A percentile compares a stretch with the other conserved stretches of the same genome.
phyloP scores from a whole-genome alignment of 352 stramenopile species.

The Stramenopiles sp. region DNA sequence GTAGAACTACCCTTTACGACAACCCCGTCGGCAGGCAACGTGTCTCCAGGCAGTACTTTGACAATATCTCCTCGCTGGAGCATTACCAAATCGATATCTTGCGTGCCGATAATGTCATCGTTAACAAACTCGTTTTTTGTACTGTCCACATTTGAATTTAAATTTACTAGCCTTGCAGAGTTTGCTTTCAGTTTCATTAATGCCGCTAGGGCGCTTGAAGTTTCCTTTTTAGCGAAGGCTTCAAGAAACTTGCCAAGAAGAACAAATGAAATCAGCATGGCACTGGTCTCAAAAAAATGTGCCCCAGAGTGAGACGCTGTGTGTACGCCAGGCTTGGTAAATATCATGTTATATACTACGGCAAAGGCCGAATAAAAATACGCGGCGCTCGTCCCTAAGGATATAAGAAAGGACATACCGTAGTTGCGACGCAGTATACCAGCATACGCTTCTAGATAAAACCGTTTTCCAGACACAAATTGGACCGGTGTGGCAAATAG shows the following conservation, averaged over 20 bases:
- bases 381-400: slow-evolving; percentile 78
- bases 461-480: slow-evolving; percentile 71
- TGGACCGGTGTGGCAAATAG: slow-evolving; percentile 77
- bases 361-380: slow-evolving; percentile 84
- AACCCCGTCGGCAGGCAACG: slow-evolving; percentile 73
- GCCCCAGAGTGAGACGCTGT: neutral
- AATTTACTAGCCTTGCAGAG: slow-evolving; percentile 32
- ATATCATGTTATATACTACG: slow-evolving; percentile 32
- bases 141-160: neutral
- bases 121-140: slow-evolving; percentile 62
- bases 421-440: slow-evolving; percentile 59
- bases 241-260: slow-evolving; percentile 93
- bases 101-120: slow-evolving; percentile 29
- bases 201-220: slow-evolving; percentile 75
- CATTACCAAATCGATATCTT: slow-evolving; percentile 59
- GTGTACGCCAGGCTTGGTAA: neutral
- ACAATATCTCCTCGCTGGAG: slow-evolving; percentile 74
- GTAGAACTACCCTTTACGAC: slow-evolving; percentile 52
- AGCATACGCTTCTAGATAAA: slow-evolving; percentile 80
- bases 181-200: slow-evolving; percentile 86
- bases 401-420: slow-evolving; percentile 92
- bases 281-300: slow-evolving; percentile 91
- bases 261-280: slow-evolving; percentile 94
- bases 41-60: slow-evolving; percentile 68
- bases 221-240: slow-evolving; percentile 70